Evolutionary conservation across 192 early-diverging fungal genomes (phyloP).

Genomic region (Coemansia sp.): DNA sequence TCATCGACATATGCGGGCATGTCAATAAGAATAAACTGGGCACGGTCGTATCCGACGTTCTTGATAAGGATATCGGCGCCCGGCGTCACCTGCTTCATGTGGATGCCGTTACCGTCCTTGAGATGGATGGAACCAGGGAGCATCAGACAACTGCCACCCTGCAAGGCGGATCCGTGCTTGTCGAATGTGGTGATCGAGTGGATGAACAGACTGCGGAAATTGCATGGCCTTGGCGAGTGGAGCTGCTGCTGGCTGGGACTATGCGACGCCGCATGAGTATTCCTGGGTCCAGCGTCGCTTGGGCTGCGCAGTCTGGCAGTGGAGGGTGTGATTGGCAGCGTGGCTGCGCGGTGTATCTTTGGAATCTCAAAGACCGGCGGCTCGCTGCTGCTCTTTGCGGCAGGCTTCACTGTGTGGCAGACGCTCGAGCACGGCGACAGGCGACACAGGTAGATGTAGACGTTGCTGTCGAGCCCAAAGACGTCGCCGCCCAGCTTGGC

Average conservation of each 20-base stretch:
- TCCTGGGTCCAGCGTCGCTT: not conserved
- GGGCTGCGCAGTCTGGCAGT: not conserved
- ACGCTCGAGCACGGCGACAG: conserved; percentile 42
- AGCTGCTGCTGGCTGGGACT: not conserved
- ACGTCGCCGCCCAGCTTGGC: conserved; percentile 14
- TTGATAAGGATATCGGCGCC: conserved; percentile 34
- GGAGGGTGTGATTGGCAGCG: conserved; percentile 14
- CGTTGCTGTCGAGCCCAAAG: conserved; percentile 55
- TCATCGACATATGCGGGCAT: conserved; percentile 43
- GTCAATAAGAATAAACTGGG: conserved; percentile 50
- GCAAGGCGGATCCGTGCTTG: conserved; percentile 23
- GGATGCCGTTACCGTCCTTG: conserved; percentile 32
- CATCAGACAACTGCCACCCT: conserved; percentile 37
- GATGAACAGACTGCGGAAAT: conserved; percentile 27
- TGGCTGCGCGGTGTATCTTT: conserved; percentile 29
- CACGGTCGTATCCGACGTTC: conserved; percentile 44
- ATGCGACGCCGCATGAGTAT: not conserved
- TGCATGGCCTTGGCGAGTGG: conserved; percentile 19
- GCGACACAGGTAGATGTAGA: conserved; percentile 50
- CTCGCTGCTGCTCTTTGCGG: conserved; percentile 11
- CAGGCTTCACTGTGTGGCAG: conserved; percentile 14
- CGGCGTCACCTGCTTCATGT: conserved; percentile 28
- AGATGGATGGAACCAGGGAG: conserved; percentile 43
- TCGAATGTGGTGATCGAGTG: conserved; percentile 38
- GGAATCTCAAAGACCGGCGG: conserved; percentile 46